phyloP scores from a whole-genome alignment of 129 eudicot genomes.

The Dittrichia graveolens region DNA sequence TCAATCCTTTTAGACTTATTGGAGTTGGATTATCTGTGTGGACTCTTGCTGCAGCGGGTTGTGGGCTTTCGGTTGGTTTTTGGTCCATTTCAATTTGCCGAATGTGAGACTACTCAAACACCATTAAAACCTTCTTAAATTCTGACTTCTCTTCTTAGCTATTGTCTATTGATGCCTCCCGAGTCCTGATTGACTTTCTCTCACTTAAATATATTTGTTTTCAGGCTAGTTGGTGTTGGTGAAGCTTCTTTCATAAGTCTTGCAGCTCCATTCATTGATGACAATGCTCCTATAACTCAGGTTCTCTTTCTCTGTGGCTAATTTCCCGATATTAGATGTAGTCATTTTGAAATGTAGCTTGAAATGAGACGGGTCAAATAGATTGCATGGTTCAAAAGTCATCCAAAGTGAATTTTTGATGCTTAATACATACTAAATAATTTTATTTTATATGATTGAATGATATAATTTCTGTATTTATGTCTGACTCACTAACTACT shows the following conservation, averaged over 20 bases:
- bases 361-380: not conserved
- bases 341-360: not conserved
- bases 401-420: not conserved
- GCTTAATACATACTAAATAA: not conserved
- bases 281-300: slow-evolving; percentile 87
- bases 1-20: slow-evolving; percentile 94
- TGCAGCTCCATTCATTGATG: slow-evolving; percentile 99
- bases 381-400: not conserved
- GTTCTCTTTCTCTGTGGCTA: slow-evolving; percentile 38
- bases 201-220: slow-evolving; percentile 10
- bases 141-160: slow-evolving; percentile 8
- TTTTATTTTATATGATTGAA: not conserved
- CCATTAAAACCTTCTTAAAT: not conserved
- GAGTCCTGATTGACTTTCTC: not conserved
- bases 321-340: not conserved
- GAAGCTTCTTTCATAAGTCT: slow-evolving; percentile 98
- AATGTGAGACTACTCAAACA: slow-evolving; percentile 48
- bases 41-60: slow-evolving; percentile 80
- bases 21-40: slow-evolving; percentile 96
- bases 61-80: slow-evolving; percentile 75
- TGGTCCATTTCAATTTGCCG: slow-evolving; percentile 87
- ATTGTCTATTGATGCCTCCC: not conserved
- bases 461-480: not conserved
- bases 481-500: not conserved
- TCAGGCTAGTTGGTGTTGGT: slow-evolving; percentile 96